These are phyloP conservation scores for Lichtheimia ornata DNA, from an alignment of 371 early-diverging fungal genomes.

Conservation along the genomic window DNA sequence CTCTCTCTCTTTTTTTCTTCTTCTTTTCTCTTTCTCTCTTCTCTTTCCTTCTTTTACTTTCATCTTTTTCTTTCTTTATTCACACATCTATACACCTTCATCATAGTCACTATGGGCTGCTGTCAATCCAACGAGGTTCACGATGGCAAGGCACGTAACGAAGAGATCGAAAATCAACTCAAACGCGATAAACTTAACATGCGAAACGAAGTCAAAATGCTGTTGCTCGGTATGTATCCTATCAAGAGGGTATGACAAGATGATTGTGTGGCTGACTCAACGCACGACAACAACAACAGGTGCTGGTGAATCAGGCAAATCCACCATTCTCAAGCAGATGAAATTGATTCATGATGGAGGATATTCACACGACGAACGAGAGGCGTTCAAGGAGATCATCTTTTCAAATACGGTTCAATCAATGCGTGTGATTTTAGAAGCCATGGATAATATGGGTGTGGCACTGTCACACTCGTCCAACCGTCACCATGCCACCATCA, in stretches of 20 bases:
- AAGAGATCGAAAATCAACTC: conserved; percentile 86
- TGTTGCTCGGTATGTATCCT: conserved; percentile 75
- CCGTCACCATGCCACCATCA: conserved; percentile 62
- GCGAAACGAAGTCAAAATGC: conserved; percentile 92
- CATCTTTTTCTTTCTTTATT: conserved; percentile 3
- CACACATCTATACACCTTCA: conserved; percentile 6
- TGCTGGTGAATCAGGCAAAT: conserved; percentile 97
- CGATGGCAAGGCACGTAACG: conserved; percentile 77
- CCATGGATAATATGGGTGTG: conserved; percentile 86
- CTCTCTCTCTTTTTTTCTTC: conserved; percentile 9
- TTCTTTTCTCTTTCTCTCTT: conserved; percentile 4
- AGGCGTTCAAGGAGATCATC: conserved; percentile 91
- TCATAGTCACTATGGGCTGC: conserved; percentile 77
- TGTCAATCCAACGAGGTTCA: conserved; percentile 77
- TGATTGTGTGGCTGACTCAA: neutral
- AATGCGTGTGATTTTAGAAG: conserved; percentile 92
- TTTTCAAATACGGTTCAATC: conserved; percentile 94
- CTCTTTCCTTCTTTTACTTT: conserved; percentile 1
- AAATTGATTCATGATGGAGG: conserved; percentile 93
- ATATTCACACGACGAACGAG: conserved; percentile 84
- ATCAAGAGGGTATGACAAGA: conserved; percentile 58
- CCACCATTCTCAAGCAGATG: conserved; percentile 97
- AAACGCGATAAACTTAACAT: conserved; percentile 74
- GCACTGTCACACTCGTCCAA: conserved; percentile 60
- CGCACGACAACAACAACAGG: conserved; percentile 48